Conservation (phyloP, 176 grass and related monocot species). For the Saccharum spontaneum region DNA sequence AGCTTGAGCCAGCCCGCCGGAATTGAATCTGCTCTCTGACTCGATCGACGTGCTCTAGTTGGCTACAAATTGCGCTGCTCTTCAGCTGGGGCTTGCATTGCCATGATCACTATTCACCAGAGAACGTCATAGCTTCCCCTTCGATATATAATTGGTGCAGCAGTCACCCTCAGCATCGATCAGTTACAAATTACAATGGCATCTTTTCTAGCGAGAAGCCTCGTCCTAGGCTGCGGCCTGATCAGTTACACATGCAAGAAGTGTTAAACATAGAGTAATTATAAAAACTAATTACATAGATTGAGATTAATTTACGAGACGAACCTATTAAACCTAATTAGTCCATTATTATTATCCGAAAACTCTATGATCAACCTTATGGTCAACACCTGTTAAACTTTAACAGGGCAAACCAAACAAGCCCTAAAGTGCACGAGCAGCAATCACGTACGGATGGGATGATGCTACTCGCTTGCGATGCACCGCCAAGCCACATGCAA, state of each 20-base stretch:
- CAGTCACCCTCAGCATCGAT: background rate
- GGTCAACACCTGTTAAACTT: no score
- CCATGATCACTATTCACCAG: background rate
- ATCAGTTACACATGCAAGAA: no score
- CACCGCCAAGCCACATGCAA: background rate
- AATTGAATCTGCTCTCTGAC: background rate
- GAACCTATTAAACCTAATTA: no score
- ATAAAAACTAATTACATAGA: no score
- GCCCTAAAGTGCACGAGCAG: background rate
- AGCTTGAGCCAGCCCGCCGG: background rate
- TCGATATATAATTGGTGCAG: background rate
- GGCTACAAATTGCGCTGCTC: constrained; percentile 28
- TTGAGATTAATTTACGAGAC: no score
- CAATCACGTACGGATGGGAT: background rate
- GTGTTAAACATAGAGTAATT: no score
- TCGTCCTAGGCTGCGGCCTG: background rate
- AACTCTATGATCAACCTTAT: no score
- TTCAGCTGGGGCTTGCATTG: background rate
- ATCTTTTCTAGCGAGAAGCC: background rate
- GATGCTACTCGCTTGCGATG: background rate
- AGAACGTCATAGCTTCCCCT: background rate
- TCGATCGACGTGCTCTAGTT: background rate
- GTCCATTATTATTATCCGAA: no score
- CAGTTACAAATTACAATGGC: background rate
- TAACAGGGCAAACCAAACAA: no score